Percentiles rank a stretch among this genome's conserved stretches.
phyloP scores from a whole-genome alignment of 805 yeast genomes.

The Clavispora phyllophila region DNA sequence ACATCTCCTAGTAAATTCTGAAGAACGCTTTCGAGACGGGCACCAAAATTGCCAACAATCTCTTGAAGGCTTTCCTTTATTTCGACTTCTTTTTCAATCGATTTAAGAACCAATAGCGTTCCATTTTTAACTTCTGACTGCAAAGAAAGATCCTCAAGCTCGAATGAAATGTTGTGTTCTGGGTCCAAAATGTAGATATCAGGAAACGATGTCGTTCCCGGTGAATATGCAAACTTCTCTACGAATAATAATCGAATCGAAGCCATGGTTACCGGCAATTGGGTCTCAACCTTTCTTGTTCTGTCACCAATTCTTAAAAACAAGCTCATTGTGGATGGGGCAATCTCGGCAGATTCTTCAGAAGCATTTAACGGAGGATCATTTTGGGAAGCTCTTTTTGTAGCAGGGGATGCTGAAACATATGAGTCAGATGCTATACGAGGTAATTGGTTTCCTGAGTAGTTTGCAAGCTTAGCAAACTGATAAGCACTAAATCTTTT shows the following conservation, averaged over 20 bases:
- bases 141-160: conserved; percentile 68
- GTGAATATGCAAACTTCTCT: conserved; percentile 82
- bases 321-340: conserved; percentile 13
- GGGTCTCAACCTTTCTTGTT: conserved; percentile 50
- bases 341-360: not conserved
- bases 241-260: conserved; percentile 68
- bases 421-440: conserved; percentile 7
- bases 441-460: conserved; percentile 12
- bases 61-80: conserved; percentile 9
- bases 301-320: conserved; percentile 48
- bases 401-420: not conserved
- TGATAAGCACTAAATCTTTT: conserved; percentile 93
- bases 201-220: conserved; percentile 68
- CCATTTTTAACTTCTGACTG: conserved; percentile 52
- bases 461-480: conserved; percentile 64
- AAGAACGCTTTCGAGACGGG: not conserved
- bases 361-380: not conserved
- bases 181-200: conserved; percentile 70
- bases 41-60: conserved; percentile 12
- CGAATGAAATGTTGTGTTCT: conserved; percentile 58
- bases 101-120: conserved; percentile 39
- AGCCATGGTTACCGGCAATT: conserved; percentile 45
- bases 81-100: conserved; percentile 45
- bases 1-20: not conserved
- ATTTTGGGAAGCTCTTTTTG: not conserved